A percentile compares a stretch with the other conserved stretches of the same genome.
Evolutionary conservation across 495 filamentous ascomycete species (phyloP).

Genomic region (Tuber aestivum): DNA sequence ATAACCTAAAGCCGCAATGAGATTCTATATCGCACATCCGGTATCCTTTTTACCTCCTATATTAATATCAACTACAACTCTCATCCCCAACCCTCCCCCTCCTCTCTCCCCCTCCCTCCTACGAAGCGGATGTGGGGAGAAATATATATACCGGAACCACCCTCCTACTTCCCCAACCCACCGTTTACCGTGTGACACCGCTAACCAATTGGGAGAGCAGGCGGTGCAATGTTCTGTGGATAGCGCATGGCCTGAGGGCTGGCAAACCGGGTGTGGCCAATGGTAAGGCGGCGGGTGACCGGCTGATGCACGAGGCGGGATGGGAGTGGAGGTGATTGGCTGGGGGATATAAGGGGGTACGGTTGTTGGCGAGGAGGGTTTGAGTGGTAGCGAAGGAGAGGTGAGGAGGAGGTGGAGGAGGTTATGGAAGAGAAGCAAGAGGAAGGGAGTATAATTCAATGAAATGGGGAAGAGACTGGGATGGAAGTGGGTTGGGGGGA

Average conservation of each 20-base stretch:
- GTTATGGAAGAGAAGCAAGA: background rate
- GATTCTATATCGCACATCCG: background rate
- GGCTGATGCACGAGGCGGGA: background rate
- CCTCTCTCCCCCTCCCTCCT: background rate
- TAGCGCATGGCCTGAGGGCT: background rate
- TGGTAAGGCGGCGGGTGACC: background rate
- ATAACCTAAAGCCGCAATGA: background rate
- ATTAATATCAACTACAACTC: conserved; percentile 2
- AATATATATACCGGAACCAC: background rate
- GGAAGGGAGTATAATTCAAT: background rate
- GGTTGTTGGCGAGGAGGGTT: background rate
- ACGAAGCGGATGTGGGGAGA: background rate
- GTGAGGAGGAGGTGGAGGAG: background rate
- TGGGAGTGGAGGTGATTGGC: background rate
- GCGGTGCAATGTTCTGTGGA: background rate
- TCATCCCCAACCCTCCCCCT: background rate
- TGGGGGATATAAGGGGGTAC: background rate
- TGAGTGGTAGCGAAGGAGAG: background rate
- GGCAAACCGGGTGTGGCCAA: background rate
- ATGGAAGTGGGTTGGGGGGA: background rate
- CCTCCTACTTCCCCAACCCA: background rate
- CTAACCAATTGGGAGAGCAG: conserved; percentile 1
- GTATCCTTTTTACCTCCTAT: background rate
- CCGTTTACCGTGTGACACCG: background rate
- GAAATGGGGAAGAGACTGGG: background rate